Evolutionary conservation across 441 rosid species (phyloP).

Genomic region (Cnidoscolus chayamansa): DNA sequence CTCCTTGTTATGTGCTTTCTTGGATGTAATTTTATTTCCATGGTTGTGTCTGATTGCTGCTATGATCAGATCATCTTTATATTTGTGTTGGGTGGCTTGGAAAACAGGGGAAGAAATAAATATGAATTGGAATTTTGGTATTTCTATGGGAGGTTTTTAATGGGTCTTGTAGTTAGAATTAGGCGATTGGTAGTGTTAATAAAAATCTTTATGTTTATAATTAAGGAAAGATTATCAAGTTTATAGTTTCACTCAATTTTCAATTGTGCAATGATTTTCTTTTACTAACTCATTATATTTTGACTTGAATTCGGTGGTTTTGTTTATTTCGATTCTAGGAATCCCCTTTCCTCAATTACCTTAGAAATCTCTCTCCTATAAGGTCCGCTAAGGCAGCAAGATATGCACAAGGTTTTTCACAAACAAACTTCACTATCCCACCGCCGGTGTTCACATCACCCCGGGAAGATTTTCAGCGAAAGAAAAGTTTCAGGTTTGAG

Average conservation of each 20-base stretch:
- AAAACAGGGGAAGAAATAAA: not conserved
- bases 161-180: too few species aligned
- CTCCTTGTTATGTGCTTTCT: too few species aligned
- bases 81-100: conserved; percentile 11
- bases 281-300: not conserved
- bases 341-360: conserved; percentile 26
- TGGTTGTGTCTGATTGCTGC: not conserved
- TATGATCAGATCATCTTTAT: not conserved
- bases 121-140: too few species aligned
- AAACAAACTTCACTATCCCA: conserved; percentile 18
- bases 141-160: too few species aligned
- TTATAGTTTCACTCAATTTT: too few species aligned
- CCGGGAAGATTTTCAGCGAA: conserved; percentile 18
- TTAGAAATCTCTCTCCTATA: conserved; percentile 35
- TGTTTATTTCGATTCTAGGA: conserved; percentile 24
- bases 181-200: too few species aligned
- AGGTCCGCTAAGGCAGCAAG: conserved; percentile 20
- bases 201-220: too few species aligned
- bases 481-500: conserved; percentile 29
- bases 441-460: conserved; percentile 35
- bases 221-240: too few species aligned
- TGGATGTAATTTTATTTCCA: not conserved
- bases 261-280: too few species aligned
- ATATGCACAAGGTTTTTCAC: conserved; percentile 18
- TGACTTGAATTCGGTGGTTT: not conserved